phyloP scores from a whole-genome alignment of 2,329 filamentous ascomycete species.

The Fusarium algeriense region DNA sequence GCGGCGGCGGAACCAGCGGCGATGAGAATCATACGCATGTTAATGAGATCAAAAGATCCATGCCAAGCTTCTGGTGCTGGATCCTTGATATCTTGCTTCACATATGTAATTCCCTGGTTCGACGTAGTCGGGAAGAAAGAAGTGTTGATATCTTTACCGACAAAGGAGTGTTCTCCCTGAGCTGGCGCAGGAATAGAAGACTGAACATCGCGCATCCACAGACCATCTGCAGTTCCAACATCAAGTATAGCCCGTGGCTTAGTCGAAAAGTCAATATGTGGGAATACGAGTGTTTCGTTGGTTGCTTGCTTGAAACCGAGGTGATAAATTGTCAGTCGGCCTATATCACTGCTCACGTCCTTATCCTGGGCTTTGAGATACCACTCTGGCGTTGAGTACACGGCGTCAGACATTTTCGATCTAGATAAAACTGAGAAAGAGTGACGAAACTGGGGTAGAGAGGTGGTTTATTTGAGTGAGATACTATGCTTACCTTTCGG shows the following conservation, averaged over 20 bases:
- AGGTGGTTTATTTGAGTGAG: neutral
- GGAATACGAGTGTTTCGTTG: neutral
- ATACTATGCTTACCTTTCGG: neutral
- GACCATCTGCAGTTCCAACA: conserved; percentile 11
- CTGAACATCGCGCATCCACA: conserved; percentile 17
- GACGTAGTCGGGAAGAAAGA: neutral
- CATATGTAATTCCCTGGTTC: neutral
- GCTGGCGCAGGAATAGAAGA: rapidly evolving
- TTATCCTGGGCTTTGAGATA: conserved; percentile 9
- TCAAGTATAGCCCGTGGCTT: neutral
- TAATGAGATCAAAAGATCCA: conserved; percentile 1
- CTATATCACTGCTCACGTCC: conserved; percentile 17
- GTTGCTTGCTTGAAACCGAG: conserved; percentile 14
- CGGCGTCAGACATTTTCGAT: neutral
- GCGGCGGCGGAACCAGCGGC: neutral
- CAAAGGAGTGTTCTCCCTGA: neutral
- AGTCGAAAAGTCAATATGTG: neutral
- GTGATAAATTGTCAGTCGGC: conserved; percentile 9
- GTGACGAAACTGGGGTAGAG: neutral
- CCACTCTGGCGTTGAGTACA: conserved; percentile 16
- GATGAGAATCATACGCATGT: conserved; percentile 20
- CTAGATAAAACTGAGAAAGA: too few species aligned
- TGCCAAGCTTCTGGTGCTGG: neutral
- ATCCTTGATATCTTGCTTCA: neutral
- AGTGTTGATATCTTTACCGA: conserved; percentile 12